These are phyloP conservation scores for Sugiyamaella neomexicana DNA, from an alignment of 1,139 yeast species.

Conservation along the genomic window DNA sequence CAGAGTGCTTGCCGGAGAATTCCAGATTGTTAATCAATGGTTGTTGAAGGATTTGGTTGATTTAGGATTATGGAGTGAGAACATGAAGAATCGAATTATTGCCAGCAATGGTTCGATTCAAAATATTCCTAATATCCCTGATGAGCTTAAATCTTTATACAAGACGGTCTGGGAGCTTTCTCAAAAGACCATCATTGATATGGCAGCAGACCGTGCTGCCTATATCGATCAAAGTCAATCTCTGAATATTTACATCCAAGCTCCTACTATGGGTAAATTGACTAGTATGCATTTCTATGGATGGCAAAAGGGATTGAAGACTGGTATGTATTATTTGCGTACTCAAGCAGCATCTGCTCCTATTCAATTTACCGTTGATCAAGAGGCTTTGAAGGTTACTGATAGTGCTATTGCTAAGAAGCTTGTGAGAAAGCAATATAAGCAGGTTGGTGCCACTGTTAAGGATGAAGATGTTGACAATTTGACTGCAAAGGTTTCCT, in stretches of 20 bases:
- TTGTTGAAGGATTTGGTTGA: slow-evolving; percentile 78
- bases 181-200: slow-evolving; percentile 81
- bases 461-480: slow-evolving; percentile 19
- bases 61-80: slow-evolving; percentile 76
- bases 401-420: slow-evolving; percentile 36
- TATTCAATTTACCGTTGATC: slow-evolving; percentile 86
- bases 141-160: slow-evolving; percentile 72
- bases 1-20: slow-evolving; percentile 85
- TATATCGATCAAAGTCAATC: slow-evolving; percentile 95
- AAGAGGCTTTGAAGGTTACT: slow-evolving; percentile 46
- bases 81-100: slow-evolving; percentile 78
- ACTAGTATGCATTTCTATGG: slow-evolving; percentile 98
- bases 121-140: slow-evolving; percentile 71
- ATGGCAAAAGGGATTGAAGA: slow-evolving; percentile 94
- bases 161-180: slow-evolving; percentile 97
- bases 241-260: slow-evolving; percentile 78
- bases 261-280: slow-evolving; percentile 89
- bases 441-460: slow-evolving; percentile 12
- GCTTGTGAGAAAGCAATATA: slow-evolving; percentile 41
- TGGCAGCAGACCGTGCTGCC: slow-evolving; percentile 95
- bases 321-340: slow-evolving; percentile 96
- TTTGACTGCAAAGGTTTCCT: slow-evolving; percentile 14
- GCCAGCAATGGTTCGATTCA: slow-evolving; percentile 86
- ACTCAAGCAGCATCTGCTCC: slow-evolving; percentile 96
- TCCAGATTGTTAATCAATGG: slow-evolving; percentile 84